Evolutionary conservation across 768 basidiomycete species (phyloP).

Genomic region (Flagelloscypha sp.): DNA sequence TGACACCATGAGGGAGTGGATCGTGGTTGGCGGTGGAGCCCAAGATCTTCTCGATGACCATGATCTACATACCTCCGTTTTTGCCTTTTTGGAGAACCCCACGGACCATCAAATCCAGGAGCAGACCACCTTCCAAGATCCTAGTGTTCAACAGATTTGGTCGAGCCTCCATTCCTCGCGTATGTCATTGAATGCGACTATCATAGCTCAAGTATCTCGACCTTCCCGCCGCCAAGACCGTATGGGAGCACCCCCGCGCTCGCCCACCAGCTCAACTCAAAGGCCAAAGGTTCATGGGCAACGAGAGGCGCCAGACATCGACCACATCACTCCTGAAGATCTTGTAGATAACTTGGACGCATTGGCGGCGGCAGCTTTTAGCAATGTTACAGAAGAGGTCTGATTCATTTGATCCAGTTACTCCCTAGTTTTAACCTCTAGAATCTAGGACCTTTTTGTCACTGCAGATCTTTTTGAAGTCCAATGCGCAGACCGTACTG

Average conservation of each 20-base stretch:
- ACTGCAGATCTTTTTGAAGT: conserved; percentile 75
- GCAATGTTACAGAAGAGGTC: conserved; percentile 74
- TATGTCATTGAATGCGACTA: conserved; percentile 32
- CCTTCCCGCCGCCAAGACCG: conserved; percentile 42
- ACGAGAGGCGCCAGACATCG: conserved; percentile 52
- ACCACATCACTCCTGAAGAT: conserved; percentile 54
- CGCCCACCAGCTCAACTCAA: too few relatives aligned
- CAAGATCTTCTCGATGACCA: conserved; percentile 71
- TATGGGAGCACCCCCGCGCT: too few relatives aligned
- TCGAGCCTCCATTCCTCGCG: conserved; percentile 34
- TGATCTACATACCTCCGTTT: conserved; percentile 51
- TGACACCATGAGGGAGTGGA: conserved; percentile 63
- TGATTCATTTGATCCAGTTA: conserved; percentile 8
- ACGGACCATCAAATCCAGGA: conserved; percentile 46
- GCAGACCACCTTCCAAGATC: conserved; percentile 30
- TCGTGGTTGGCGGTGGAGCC: conserved; percentile 63
- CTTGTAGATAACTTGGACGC: conserved; percentile 74
- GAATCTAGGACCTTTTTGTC: conserved; percentile 61
- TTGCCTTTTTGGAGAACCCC: conserved; percentile 49
- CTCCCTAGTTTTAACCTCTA: conserved; percentile 7
- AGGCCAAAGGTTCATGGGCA: too few relatives aligned
- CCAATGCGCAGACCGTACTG: conserved; percentile 69
- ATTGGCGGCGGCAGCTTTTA: conserved; percentile 67
- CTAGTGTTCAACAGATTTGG: conserved; percentile 40
- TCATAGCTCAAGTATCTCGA: conserved; percentile 52